phyloP scores from a whole-genome alignment of 1,284 basidiomycete genomes.

The Takashimella koratensis region DNA sequence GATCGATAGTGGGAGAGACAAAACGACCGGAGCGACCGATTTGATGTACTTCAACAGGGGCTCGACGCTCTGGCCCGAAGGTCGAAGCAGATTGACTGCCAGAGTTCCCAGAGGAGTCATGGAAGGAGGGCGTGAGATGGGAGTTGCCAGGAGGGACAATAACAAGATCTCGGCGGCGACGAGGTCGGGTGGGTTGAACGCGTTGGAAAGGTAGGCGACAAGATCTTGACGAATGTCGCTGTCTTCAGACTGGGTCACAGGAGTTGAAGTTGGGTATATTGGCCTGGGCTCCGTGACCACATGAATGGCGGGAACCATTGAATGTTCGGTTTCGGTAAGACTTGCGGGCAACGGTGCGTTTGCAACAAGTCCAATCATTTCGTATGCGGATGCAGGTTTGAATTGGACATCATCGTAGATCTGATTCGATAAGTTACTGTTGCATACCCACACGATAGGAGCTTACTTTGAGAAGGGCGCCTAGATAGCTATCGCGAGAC shows the following conservation, averaged over 20 bases:
- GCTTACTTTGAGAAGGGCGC: slow-evolving; percentile 44
- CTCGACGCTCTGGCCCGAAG: slow-evolving; percentile 2
- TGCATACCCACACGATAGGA: neutral
- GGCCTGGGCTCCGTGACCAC: slow-evolving; percentile 24
- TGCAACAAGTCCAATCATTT: slow-evolving; percentile 42
- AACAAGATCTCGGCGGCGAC: slow-evolving; percentile 41
- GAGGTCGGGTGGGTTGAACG: slow-evolving; percentile 32
- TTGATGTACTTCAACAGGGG: slow-evolving; percentile 14
- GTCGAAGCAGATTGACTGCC: slow-evolving; percentile 34
- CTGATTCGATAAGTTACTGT: slow-evolving; percentile 11
- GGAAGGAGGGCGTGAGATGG: slow-evolving; percentile 26
- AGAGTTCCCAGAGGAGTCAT: slow-evolving; percentile 41
- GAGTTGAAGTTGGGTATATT: slow-evolving; percentile 1
- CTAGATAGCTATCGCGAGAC: slow-evolving; percentile 23
- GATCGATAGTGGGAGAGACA: slow-evolving; percentile 35
- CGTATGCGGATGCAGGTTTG: slow-evolving; percentile 37
- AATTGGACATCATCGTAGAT: slow-evolving; percentile 42
- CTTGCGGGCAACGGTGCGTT: slow-evolving; percentile 32
- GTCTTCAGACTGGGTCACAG: neutral
- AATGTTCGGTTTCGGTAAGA: neutral
- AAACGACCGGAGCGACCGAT: slow-evolving; percentile 24
- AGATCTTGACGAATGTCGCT: slow-evolving; percentile 20
- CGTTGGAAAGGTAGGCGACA: slow-evolving; percentile 32
- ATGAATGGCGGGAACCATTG: slow-evolving; percentile 41
- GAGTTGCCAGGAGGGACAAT: slow-evolving; percentile 35